Conservation (phyloP, 208 protist genomes). For the Leishmania martiniquensis region DNA sequence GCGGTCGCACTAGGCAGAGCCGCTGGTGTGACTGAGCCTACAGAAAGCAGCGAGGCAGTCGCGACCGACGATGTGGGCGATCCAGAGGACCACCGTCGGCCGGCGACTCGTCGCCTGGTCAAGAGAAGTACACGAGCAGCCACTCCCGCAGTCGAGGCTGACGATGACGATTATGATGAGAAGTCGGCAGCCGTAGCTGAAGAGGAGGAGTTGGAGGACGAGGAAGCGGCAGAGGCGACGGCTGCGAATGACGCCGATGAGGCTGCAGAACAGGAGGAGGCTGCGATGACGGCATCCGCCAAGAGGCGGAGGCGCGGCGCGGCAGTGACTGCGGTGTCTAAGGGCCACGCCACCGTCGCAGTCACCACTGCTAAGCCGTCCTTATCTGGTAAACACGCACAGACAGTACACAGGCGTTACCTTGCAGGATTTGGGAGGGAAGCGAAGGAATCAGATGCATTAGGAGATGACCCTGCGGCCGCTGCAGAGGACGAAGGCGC, state of each 20-base stretch:
- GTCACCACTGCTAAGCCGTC: background rate
- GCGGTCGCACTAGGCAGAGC: constrained; percentile 2
- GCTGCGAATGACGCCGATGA: constrained; percentile 8
- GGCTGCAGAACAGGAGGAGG: constrained; percentile 33
- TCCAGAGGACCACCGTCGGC: background rate
- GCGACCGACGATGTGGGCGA: constrained; percentile 16
- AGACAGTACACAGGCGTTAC: background rate
- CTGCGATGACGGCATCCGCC: background rate
- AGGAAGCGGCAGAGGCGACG: constrained; percentile 8
- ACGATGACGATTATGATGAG: constrained; percentile 18
- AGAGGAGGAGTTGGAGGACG: constrained; percentile 23
- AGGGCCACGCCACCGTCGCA: background rate
- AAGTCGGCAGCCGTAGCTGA: constrained; percentile 4
- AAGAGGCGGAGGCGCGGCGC: background rate
- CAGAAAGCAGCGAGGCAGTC: constrained; percentile 6
- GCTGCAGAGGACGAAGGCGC: constrained; percentile 28
- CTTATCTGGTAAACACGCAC: background rate
- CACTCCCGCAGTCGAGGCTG: constrained; percentile 2
- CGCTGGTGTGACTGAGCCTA: background rate
- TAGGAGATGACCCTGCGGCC: constrained; percentile 22
- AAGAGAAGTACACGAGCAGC: constrained; percentile 19
- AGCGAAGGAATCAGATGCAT: constrained; percentile 9
- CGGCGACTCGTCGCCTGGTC: constrained; percentile 1
- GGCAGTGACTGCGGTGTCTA: background rate
- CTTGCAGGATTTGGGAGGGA: background rate